Evolutionary conservation across 805 yeast genomes (phyloP).

Genomic region (Clavispora vitiphila): DNA sequence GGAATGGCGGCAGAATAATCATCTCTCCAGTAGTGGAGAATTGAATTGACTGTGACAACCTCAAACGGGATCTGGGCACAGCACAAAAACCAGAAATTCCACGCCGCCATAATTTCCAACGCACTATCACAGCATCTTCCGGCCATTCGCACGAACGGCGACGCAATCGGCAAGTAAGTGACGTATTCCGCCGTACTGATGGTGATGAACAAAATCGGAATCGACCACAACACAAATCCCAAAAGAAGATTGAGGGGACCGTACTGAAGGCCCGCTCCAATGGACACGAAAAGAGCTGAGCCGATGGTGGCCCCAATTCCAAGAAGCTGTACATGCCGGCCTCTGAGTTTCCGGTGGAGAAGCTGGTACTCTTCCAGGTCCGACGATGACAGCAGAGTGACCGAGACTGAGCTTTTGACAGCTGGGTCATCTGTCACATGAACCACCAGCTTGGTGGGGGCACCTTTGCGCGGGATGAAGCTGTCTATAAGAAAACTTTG

Average conservation of each 20-base stretch:
- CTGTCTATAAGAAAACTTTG: slow-evolving; percentile 5
- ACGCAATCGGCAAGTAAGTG: slow-evolving; percentile 66
- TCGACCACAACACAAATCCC: slow-evolving; percentile 63
- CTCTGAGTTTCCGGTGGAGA: slow-evolving; percentile 44
- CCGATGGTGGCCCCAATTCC: slow-evolving; percentile 83
- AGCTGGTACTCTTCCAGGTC: slow-evolving; percentile 1
- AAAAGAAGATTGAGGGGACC: slow-evolving; percentile 69
- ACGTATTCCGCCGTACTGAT: slow-evolving; percentile 76
- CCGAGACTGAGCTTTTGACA: not conserved
- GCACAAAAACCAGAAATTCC: slow-evolving; percentile 74
- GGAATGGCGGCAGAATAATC: slow-evolving; percentile 72
- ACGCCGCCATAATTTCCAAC: slow-evolving; percentile 68
- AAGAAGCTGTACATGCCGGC: slow-evolving; percentile 73
- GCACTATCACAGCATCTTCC: slow-evolving; percentile 76
- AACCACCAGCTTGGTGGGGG: not conserved
- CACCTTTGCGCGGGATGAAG: slow-evolving; percentile 14
- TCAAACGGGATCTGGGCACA: slow-evolving; percentile 80
- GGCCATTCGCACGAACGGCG: slow-evolving; percentile 72
- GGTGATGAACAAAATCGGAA: slow-evolving; percentile 64
- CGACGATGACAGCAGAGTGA: not conserved
- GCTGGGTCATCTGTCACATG: not conserved
- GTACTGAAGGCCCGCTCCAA: slow-evolving; percentile 61
- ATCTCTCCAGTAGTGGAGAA: slow-evolving; percentile 76
- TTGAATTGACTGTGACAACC: slow-evolving; percentile 72
- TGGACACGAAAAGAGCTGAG: slow-evolving; percentile 71